phyloP scores from a whole-genome alignment of 345 rosid species.

The Turritis glabra region DNA sequence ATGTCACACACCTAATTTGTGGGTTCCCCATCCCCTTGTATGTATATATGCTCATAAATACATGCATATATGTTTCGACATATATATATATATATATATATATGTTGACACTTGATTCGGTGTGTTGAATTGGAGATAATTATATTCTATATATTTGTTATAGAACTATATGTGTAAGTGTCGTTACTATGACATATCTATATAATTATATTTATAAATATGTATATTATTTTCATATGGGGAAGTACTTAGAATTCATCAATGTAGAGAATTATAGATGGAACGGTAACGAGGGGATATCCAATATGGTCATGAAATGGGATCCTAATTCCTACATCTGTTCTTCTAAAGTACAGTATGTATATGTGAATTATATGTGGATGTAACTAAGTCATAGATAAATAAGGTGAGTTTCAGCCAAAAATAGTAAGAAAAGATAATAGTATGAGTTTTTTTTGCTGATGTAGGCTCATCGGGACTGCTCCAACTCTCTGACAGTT shows the following conservation, averaged over 20 bases:
- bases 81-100: neutral
- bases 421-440: neutral
- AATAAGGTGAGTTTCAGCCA: neutral
- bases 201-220: conserved; percentile 15
- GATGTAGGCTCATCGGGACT: conserved; percentile 24
- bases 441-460: neutral
- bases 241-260: conserved; percentile 12
- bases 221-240: neutral
- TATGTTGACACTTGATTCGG: conserved; percentile 15
- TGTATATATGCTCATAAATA: conserved; percentile 4
- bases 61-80: conserved; percentile 1
- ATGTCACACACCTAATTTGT: conserved; percentile 38
- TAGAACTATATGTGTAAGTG: neutral
- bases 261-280: conserved; percentile 3
- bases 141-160: neutral
- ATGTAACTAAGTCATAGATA: neutral
- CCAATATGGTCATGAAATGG: conserved; percentile 20
- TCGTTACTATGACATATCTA: neutral
- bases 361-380: neutral
- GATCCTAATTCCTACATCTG: neutral
- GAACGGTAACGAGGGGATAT: conserved; percentile 6
- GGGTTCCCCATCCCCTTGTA: conserved; percentile 35
- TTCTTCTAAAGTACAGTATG: too few relatives aligned
- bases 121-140: neutral
- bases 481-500: conserved; percentile 37